A percentile compares a stretch with the other conserved stretches of the same genome.
These are phyloP conservation scores for Tuber umbilicatum DNA, from an alignment of 495 filamentous ascomycete species.

Conservation along the genomic window DNA sequence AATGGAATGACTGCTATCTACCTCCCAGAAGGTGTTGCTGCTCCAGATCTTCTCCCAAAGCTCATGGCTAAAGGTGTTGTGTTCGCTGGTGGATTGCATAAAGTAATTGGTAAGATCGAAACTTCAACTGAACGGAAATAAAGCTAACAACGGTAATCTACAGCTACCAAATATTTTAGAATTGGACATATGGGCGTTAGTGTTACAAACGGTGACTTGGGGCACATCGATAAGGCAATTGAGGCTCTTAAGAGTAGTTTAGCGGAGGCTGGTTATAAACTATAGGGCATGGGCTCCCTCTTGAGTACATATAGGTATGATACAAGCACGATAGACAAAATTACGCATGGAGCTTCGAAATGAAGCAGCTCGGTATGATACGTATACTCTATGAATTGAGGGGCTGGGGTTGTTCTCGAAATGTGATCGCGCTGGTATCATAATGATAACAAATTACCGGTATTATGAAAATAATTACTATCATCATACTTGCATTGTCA, in stretches of 20 bases:
- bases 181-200: conserved; percentile 95
- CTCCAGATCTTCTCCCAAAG: conserved; percentile 74
- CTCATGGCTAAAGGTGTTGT: conserved; percentile 84
- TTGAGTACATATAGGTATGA: not conserved
- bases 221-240: conserved; percentile 76
- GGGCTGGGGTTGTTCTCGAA: not conserved
- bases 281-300: not conserved
- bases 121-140: not conserved
- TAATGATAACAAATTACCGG: too few species aligned
- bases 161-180: conserved; percentile 52
- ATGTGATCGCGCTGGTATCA: not conserved
- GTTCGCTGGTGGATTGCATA: conserved; percentile 92
- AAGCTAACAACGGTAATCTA: not conserved
- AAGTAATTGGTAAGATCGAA: conserved; percentile 49
- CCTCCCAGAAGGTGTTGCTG: conserved; percentile 73
- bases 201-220: conserved; percentile 53
- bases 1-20: conserved; percentile 98
- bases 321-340: not conserved
- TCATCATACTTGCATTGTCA: too few species aligned
- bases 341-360: conserved; percentile 1
- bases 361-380: not conserved
- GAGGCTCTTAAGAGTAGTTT: conserved; percentile 66
- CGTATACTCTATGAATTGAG: not conserved
- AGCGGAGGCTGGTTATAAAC: conserved; percentile 58
- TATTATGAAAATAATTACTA: too few species aligned